Conservation (phyloP, 2,329 filamentous ascomycete species). For the Alternaria postmessia region DNA sequence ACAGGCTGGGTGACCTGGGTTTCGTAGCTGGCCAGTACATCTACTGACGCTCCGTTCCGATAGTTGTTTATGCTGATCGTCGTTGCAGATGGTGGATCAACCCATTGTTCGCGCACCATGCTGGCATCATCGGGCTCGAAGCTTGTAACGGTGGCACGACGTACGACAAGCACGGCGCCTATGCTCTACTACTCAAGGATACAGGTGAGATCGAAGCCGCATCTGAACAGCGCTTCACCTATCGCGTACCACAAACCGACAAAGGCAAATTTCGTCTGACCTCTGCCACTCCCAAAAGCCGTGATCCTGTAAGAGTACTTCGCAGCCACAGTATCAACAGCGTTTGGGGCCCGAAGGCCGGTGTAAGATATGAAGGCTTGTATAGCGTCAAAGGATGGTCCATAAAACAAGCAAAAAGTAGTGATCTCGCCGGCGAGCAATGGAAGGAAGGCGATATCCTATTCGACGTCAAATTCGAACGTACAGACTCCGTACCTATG, state of each 20-base stretch:
- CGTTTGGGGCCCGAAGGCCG: slow-evolving; percentile 57
- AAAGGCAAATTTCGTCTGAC: slow-evolving; percentile 56
- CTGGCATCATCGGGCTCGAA: slow-evolving; percentile 57
- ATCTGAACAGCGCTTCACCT: slow-evolving; percentile 51
- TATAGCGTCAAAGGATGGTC: slow-evolving; percentile 52
- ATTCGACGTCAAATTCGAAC: slow-evolving; percentile 52
- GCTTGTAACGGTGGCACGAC: slow-evolving; percentile 55
- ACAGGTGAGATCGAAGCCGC: slow-evolving; percentile 49
- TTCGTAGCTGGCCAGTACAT: slow-evolving; percentile 59
- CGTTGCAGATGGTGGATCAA: slow-evolving; percentile 61
- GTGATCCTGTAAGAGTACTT: slow-evolving; percentile 55
- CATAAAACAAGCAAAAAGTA: slow-evolving; percentile 38
- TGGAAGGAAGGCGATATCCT: slow-evolving; percentile 40
- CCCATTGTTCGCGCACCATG: slow-evolving; percentile 56
- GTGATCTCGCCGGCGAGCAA: slow-evolving; percentile 21
- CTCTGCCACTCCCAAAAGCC: slow-evolving; percentile 50
- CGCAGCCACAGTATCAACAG: slow-evolving; percentile 55
- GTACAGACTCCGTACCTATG: slow-evolving; percentile 47
- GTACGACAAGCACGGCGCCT: slow-evolving; percentile 53
- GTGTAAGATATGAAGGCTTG: slow-evolving; percentile 60
- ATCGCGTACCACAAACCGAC: slow-evolving; percentile 52
- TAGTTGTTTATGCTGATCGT: slow-evolving; percentile 8
- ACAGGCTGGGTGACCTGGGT: slow-evolving; percentile 52
- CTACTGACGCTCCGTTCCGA: neutral
- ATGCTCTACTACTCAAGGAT: slow-evolving; percentile 56